Percentiles rank a stretch among this genome's conserved stretches.
Conservation (phyloP, 176 grass and related monocot genomes). For the Aegilops umbellulata region DNA sequence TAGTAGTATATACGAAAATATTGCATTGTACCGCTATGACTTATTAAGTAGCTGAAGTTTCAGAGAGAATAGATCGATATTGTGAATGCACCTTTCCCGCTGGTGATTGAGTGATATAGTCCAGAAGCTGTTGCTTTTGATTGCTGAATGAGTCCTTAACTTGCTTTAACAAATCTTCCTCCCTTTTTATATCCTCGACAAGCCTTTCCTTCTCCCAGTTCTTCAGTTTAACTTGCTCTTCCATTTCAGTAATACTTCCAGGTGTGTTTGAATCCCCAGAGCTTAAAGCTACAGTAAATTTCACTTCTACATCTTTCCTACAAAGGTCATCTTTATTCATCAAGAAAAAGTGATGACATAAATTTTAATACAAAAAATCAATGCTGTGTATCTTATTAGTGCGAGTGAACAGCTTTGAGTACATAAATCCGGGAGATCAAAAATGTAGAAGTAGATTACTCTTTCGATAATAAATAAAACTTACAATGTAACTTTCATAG, state of each 20-base stretch:
- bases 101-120: constrained; percentile 30
- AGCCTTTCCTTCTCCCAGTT: constrained; percentile 78
- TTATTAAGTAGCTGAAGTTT: neutral
- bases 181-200: constrained; percentile 70
- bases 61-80: neutral
- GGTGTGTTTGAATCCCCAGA: constrained; percentile 43
- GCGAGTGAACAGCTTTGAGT: neutral
- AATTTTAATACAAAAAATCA: neutral
- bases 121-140: constrained; percentile 63
- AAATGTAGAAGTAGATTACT: neutral
- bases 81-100: constrained; percentile 43
- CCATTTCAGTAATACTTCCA: constrained; percentile 51
- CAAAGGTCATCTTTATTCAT: constrained; percentile 18
- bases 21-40: neutral
- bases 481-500: neutral
- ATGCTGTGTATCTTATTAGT: neutral
- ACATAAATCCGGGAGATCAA: constrained; percentile 1
- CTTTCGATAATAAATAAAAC: constrained; percentile 1
- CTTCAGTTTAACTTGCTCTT: constrained; percentile 63
- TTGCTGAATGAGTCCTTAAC: constrained; percentile 48
- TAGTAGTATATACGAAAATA: neutral
- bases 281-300: constrained; percentile 60
- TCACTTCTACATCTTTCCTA: constrained; percentile 63
- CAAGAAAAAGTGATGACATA: neutral
- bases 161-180: constrained; percentile 63